Evolutionary conservation across 1,284 basidiomycete species (phyloP).

Genomic region (Puccinia hordei): DNA sequence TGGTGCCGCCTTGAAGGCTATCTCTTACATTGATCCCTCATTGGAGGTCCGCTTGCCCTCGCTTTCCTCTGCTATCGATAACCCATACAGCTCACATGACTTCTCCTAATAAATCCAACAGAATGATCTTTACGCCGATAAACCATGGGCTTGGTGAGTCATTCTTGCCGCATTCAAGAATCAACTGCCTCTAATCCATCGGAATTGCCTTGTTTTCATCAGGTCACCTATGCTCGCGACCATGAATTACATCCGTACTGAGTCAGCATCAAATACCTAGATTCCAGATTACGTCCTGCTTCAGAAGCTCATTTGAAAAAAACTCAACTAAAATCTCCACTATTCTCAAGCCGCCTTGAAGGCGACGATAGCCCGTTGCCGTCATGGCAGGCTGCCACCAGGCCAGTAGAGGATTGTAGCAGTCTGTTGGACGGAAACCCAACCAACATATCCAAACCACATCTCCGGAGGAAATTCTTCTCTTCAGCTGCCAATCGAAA

Average conservation of each 20-base stretch:
- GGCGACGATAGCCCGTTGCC: conserved; percentile 33
- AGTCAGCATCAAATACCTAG: background rate
- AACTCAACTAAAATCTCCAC: background rate
- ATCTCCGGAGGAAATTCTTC: conserved; percentile 32
- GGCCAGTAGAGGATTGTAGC: conserved; percentile 32
- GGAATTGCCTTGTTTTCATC: background rate
- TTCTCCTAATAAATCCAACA: background rate
- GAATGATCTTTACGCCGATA: conserved; percentile 41
- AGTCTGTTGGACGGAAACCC: background rate
- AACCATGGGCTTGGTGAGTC: conserved; percentile 45
- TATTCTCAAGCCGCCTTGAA: conserved; percentile 11
- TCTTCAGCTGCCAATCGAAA: conserved; percentile 17
- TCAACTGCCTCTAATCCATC: background rate
- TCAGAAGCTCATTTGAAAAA: background rate
- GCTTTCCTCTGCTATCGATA: background rate
- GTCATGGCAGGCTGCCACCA: conserved; percentile 1
- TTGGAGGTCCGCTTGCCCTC: conserved; percentile 9
- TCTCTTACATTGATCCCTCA: conserved; percentile 44
- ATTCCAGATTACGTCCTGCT: background rate
- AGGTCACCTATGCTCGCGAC: conserved; percentile 44
- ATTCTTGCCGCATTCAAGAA: background rate
- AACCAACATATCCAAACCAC: conserved; percentile 19
- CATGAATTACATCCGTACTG: conserved; percentile 35
- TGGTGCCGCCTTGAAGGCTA: conserved; percentile 33
- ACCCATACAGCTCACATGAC: background rate